Evolutionary conservation across 768 basidiomycete species (phyloP).

Genomic region (Boletus subcaerulescens): DNA sequence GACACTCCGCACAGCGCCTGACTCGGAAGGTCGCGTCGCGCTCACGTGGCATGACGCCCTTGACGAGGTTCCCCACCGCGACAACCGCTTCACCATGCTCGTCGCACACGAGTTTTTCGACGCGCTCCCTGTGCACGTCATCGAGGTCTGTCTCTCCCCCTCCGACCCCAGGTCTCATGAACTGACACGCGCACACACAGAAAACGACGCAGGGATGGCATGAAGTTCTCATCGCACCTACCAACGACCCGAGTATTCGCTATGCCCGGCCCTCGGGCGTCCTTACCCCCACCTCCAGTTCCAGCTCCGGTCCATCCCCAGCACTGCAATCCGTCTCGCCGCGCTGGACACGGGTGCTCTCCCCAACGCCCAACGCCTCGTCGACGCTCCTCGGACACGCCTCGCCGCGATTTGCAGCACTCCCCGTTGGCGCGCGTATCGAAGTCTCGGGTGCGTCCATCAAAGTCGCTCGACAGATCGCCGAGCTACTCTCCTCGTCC

Average conservation of each 20-base stretch:
- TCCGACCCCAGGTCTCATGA: background rate
- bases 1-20: constrained; percentile 39
- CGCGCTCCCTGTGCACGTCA: constrained; percentile 86
- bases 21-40: constrained; percentile 30
- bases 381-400: constrained; percentile 58
- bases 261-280: constrained; percentile 21
- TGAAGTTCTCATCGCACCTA: constrained; percentile 69
- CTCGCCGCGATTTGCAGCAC: constrained; percentile 63
- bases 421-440: constrained; percentile 69
- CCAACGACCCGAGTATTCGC: constrained; percentile 38
- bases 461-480: constrained; percentile 64
- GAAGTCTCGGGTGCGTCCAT: constrained; percentile 79
- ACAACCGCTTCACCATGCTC: constrained; percentile 70
- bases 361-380: constrained; percentile 52
- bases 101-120: constrained; percentile 98
- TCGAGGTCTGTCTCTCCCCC: constrained; percentile 56
- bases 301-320: background rate
- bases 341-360: constrained; percentile 64
- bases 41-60: constrained; percentile 74
- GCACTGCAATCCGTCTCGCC: constrained; percentile 16
- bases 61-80: constrained; percentile 55
- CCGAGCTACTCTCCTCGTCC: constrained; percentile 48
- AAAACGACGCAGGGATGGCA: constrained; percentile 80
- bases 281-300: background rate
- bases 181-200: constrained; percentile 34